Percentiles rank a stretch among this genome's conserved stretches.
Evolutionary conservation across 495 filamentous ascomycete species (phyloP).

Genomic region (Neurospora sp.): DNA sequence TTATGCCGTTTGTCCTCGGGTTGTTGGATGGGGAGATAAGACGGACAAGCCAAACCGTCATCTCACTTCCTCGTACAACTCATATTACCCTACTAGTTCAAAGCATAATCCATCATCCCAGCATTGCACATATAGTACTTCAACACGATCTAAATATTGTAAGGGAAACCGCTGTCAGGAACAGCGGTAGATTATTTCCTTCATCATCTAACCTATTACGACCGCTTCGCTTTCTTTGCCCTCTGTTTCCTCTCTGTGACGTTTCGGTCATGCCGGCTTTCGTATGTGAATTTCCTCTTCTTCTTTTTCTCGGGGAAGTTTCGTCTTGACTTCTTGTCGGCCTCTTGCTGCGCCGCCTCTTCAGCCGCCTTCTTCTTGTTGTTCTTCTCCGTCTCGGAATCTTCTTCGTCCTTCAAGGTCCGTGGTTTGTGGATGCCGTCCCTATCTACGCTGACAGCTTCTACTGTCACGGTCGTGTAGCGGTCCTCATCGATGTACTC

Average conservation of each 20-base stretch:
- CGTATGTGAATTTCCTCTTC: conserved; percentile 88
- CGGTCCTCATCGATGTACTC: conserved; percentile 96
- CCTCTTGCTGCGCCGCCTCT: conserved; percentile 17
- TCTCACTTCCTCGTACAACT: background rate
- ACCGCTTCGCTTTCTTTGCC: conserved; percentile 38
- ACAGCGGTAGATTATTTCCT: background rate
- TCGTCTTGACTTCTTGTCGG: conserved; percentile 20
- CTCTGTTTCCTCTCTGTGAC: conserved; percentile 56
- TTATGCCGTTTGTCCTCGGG: background rate
- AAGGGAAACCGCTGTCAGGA: background rate
- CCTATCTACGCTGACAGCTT: conserved; percentile 73
- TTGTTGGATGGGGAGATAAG: background rate
- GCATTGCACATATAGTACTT: background rate
- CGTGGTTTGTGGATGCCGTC: conserved; percentile 52
- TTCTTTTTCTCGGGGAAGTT: conserved; percentile 46
- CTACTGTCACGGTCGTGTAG: conserved; percentile 87
- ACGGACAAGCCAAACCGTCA: background rate
- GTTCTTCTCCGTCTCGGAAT: conserved; percentile 22
- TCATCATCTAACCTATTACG: background rate
- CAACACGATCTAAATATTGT: background rate
- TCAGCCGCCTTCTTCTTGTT: conserved; percentile 6
- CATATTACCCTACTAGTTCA: background rate
- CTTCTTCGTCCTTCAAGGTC: conserved; percentile 33
- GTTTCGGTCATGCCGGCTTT: conserved; percentile 69
- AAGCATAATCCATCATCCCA: background rate